Percentiles rank a stretch among this genome's conserved stretches.
Evolutionary conservation across 768 basidiomycete genomes (phyloP).

Genomic region (Hysterangium stoloniferum): DNA sequence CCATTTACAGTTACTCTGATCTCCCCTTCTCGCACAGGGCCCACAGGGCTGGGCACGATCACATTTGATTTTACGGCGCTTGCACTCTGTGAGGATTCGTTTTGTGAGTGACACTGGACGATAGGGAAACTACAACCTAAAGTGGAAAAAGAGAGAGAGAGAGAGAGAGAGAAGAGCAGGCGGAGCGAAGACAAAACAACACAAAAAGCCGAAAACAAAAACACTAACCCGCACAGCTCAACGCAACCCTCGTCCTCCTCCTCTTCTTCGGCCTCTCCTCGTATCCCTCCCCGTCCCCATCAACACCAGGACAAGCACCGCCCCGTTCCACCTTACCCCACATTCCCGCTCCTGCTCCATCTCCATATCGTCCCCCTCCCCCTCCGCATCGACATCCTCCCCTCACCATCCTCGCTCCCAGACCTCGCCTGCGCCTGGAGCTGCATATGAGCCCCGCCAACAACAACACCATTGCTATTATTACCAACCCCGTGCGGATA

Average conservation of each 20-base stretch:
- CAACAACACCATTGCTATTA: no score
- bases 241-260: conserved; percentile 18
- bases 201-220: not conserved
- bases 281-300: not conserved
- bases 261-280: conserved; percentile 16
- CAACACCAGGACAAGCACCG: no score
- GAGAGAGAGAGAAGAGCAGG: not conserved
- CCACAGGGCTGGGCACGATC: conserved; percentile 21
- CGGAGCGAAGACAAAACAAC: not conserved
- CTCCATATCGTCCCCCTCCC: no score
- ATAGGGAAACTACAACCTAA: no score
- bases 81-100: conserved; percentile 16
- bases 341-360: no score
- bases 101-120: not conserved
- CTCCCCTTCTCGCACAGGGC: conserved; percentile 19
- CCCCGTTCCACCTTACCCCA: no score
- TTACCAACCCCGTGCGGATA: no score
- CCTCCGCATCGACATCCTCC: no score
- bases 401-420: no score
- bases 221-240: conserved; percentile 19
- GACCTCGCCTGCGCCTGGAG: no score
- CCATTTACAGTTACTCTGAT: conserved; percentile 20
- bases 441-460: no score
- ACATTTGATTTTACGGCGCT: conserved; percentile 22
- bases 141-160: not conserved